These are phyloP conservation scores for Tricholomella constricta DNA, from an alignment of 768 basidiomycete species.

Conservation along the genomic window DNA sequence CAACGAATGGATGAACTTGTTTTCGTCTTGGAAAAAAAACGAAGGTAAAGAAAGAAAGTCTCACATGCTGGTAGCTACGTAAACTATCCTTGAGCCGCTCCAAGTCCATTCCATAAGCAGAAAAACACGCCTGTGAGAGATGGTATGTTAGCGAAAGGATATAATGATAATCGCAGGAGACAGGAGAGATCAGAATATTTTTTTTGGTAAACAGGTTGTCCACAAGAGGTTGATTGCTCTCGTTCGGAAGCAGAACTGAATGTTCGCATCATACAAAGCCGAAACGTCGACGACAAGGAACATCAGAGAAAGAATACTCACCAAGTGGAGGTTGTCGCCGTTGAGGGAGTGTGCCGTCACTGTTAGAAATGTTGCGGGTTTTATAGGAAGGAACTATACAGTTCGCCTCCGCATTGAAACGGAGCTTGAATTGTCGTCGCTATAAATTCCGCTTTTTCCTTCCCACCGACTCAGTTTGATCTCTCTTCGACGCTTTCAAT, in stretches of 20 bases:
- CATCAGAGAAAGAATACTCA: conserved; percentile 19
- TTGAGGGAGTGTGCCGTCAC: background rate
- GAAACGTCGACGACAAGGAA: background rate
- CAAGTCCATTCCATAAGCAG: background rate
- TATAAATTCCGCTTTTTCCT: background rate
- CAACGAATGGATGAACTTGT: conserved; percentile 88
- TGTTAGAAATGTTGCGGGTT: conserved; percentile 3
- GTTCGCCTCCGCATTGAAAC: conserved; percentile 38
- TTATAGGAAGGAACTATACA: conserved; percentile 40
- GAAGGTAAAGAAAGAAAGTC: conserved; percentile 9
- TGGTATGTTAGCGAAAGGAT: conserved; percentile 20
- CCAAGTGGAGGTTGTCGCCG: conserved; percentile 6
- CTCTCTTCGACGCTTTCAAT: background rate
- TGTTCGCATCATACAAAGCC: conserved; percentile 15
- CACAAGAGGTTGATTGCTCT: conserved; percentile 72
- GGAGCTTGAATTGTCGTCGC: conserved; percentile 19
- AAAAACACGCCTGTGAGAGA: conserved; percentile 9
- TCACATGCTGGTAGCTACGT: conserved; percentile 18
- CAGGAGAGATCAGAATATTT: conserved; percentile 47
- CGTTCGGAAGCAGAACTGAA: conserved; percentile 79
- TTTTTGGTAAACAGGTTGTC: conserved; percentile 63
- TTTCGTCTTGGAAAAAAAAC: conserved; percentile 53
- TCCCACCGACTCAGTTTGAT: background rate
- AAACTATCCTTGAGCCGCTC: background rate
- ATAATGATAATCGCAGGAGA: conserved; percentile 2